Base-by-base conservation (phyloP, 2,329 filamentous ascomycete genomes). In the Xylaria sp. region DNA sequence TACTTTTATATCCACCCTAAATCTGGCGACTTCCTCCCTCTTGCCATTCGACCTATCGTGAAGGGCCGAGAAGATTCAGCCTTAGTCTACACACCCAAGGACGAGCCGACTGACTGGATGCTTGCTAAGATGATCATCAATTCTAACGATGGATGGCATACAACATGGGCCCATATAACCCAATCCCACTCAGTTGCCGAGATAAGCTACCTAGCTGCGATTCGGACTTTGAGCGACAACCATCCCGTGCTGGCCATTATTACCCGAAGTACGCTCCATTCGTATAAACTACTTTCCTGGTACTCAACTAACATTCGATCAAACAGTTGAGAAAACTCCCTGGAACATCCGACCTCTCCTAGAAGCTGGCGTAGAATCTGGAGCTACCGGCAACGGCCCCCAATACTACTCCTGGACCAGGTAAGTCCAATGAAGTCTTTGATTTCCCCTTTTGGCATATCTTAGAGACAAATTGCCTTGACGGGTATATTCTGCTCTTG, bases 121-220 rank as follows among this genome's bases (percentile, higher is more conserved):
- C 73, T 86, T 4, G 84, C 84, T 6, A 86, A 86, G 76, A 81
- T 85, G 50, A 78, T 83, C 71, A 84, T 83, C 72, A 84, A 84
- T 58, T 74, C 77, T 30, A 84, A 85, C 59, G 82, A 85, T 69
- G 77, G 85, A 41, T 85, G 81, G 74, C 79, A 82, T 65, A 76
- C 77, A 0, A 81, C 84, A 60, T 81, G 79, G 74, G 78, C 80
- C 64, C 83, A 85, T 68, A 74, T 85, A 1, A 79, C 80, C 1
- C 74, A 74, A n/a, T 81, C 80, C 0, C 84, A 86, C 68, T 79
- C 77, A 18, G 79, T 83, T 12, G 73, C 78, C 3, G 83, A 86
- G 69, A 79, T 81, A 60, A 78, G 80, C 0, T 81, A 82, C 72
- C 72, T 81, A 66, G 82, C 84, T 13, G 83, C 83, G 0, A 76